Evolutionary conservation across 2,329 filamentous ascomycete genomes (phyloP), one percentile per base, ranked within the genome.

Genomic region (Pochonia chlamydosporia): DNA sequence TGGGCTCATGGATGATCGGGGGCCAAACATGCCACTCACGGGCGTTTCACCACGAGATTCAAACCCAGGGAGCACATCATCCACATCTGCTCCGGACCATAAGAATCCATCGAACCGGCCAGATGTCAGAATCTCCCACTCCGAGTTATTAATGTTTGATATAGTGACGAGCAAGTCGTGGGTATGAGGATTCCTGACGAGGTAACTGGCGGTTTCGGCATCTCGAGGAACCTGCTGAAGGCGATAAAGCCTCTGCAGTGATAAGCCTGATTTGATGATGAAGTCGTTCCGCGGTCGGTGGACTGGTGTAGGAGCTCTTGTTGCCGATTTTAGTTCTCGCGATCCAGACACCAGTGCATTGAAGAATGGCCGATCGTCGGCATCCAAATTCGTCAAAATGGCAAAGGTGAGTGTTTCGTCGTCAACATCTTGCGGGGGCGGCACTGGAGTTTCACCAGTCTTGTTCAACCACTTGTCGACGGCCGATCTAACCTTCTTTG

Each of bases 41-140:
- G 81, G 81, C 2, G 79, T 84, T 49, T 67, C 74, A 53, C 68
- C 79, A 59, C 74, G 70, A 45, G 73, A 81, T n/a, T 76, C 74
- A 44, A 64, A 60, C 26, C 60, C 75, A 47, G 64, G 65, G 31
- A 57, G 63, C 52, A 48, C 59, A 36, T 75, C 73, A 23, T 79
- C 76, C n/a, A 57, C 63, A 45, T 96, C 91, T 6, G 89, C 89
- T 20, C 92, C 92, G 39, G 89, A 95, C 82, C 92, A 95, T 18
- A 96, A 75, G 68, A 97, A 97, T 4, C 92, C 92, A 61, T 96
- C 91, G 58, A 97, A 97, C 24, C 92, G 86, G 24, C 92, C 92
- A 0, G 92, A 96, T 4, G 86, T 89, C 11, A 97, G 75, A 47
- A 97, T 95, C 52, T 96, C 92, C 92, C 92, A 97, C 66, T 97